phyloP scores from a whole-genome alignment of 306 rosid species.

The Abrus pulchellus region DNA sequence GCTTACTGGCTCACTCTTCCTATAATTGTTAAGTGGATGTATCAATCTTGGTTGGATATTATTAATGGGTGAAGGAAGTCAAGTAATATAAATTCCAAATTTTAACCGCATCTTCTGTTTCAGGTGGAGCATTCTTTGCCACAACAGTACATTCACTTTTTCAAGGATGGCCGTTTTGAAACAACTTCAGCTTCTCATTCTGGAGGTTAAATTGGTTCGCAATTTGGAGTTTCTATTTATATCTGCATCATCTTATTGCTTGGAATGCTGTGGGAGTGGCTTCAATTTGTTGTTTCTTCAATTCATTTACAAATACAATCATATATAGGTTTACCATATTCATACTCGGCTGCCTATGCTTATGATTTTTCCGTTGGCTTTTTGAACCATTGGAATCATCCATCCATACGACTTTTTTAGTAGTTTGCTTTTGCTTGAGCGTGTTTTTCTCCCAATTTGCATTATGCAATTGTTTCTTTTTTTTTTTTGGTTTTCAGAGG shows the following conservation, averaged over 20 bases:
- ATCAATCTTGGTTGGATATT: constrained; percentile 4
- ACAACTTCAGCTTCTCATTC: constrained; percentile 94
- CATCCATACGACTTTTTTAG: constrained; percentile 42
- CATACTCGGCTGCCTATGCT: constrained; percentile 44
- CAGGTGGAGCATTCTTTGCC: constrained; percentile 98
- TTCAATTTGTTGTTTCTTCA: constrained; percentile 52
- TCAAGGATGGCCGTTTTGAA: constrained; percentile 86
- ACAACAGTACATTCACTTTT: constrained; percentile 77
- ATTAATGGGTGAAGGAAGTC: background rate
- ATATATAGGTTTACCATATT: constrained; percentile 46
- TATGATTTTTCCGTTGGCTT: constrained; percentile 49
- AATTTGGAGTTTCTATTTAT: constrained; percentile 43
- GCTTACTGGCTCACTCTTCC: background rate
- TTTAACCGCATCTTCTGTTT: constrained; percentile 41
- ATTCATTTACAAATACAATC: constrained; percentile 54
- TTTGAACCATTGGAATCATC: constrained; percentile 45
- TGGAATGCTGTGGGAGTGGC: constrained; percentile 55
- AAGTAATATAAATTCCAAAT: constrained; percentile 30
- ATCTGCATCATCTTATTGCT: constrained; percentile 43
- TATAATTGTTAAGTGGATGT: constrained; percentile 14
- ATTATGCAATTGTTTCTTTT: constrained; percentile 1
- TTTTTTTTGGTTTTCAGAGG: constrained; percentile 34
- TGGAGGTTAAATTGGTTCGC: constrained; percentile 76
- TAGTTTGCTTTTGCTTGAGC: constrained; percentile 54
- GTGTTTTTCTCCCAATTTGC: constrained; percentile 43